Conservation (phyloP, 108 stramenopile species). For the Schizochytrium sp. region DNA sequence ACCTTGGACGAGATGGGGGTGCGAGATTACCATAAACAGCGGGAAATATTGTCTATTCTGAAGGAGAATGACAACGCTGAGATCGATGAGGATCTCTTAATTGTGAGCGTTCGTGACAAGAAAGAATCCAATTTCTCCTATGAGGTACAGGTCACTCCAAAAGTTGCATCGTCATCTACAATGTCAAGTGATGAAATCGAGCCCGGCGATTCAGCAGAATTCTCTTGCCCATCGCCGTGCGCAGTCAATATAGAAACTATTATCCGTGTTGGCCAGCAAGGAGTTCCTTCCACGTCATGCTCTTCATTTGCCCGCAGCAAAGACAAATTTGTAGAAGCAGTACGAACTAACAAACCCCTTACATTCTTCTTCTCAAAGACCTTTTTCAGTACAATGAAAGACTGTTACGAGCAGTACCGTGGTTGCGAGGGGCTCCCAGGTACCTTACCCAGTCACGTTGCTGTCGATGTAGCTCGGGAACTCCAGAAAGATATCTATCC, state of each 20-base stretch:
- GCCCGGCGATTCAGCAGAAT: neutral
- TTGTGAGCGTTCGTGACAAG: conserved; percentile 9
- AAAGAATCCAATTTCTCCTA: conserved; percentile 13
- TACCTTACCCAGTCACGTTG: neutral
- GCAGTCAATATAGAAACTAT: neutral
- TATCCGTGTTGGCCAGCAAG: neutral
- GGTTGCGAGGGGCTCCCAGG: conserved; percentile 25
- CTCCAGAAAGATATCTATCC: neutral
- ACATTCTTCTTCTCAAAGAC: conserved; percentile 8
- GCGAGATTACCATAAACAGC: neutral
- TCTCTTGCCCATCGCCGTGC: neutral
- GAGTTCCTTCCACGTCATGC: neutral
- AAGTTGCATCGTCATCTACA: neutral
- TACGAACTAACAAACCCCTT: neutral
- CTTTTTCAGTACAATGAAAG: neutral
- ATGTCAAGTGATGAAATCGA: neutral
- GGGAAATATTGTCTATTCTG: neutral
- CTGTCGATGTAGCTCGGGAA: neutral
- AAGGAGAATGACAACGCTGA: neutral
- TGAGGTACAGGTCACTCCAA: conserved; percentile 11
- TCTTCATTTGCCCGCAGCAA: neutral
- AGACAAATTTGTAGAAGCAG: neutral
- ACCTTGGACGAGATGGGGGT: neutral
- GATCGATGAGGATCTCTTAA: neutral
- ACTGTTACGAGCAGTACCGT: neutral